Conservation (phyloP, 352 stramenopile species). For the Lagenidium giganteum region DNA sequence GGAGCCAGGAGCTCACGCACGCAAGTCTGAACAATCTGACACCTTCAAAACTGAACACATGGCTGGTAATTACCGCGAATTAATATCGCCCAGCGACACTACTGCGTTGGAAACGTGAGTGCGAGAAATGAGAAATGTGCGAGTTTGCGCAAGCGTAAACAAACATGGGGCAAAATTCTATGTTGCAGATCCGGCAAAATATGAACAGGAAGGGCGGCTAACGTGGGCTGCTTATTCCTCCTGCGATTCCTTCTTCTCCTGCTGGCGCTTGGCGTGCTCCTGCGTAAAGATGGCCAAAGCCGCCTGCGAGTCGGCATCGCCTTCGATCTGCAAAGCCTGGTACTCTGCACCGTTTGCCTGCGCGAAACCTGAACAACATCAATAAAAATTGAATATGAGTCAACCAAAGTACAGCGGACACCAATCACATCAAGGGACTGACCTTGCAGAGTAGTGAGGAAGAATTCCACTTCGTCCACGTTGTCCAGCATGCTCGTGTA, state of each 20-base stretch:
- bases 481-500: slow-evolving; percentile 91
- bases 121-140: too few species aligned
- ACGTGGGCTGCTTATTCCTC: too few species aligned
- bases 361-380: slow-evolving; percentile 25
- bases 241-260: slow-evolving; percentile 23
- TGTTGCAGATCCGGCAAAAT: too few species aligned
- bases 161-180: too few species aligned
- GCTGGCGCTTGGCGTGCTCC: slow-evolving; percentile 49
- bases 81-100: too few species aligned
- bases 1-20: too few species aligned
- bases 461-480: slow-evolving; percentile 90
- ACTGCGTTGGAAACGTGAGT: too few species aligned
- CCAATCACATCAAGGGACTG: neutral
- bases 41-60: too few species aligned
- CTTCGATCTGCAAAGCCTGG: slow-evolving; percentile 51
- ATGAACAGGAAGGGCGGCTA: too few species aligned
- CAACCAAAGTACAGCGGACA: neutral
- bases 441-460: slow-evolving; percentile 86
- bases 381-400: neutral
- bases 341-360: slow-evolving; percentile 50
- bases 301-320: slow-evolving; percentile 53
- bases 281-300: slow-evolving; percentile 48
- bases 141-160: too few species aligned
- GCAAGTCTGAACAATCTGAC: too few species aligned
- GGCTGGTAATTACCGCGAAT: too few species aligned